These are phyloP conservation scores for Conoideocrella luteorostrata DNA, from an alignment of 2,329 filamentous ascomycete species.

Conservation along the genomic window DNA sequence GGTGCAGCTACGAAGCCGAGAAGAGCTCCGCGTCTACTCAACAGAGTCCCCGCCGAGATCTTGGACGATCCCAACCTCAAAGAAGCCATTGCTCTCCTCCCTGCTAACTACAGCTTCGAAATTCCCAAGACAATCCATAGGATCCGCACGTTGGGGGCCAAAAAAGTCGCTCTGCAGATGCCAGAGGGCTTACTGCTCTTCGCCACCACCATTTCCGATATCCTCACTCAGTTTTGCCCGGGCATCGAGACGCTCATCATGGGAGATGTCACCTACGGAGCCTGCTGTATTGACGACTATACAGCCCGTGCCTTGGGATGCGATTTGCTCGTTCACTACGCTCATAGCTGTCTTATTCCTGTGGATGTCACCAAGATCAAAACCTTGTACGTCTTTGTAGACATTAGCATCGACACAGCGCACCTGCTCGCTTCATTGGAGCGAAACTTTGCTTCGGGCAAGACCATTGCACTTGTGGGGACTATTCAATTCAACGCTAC, in stretches of 20 bases:
- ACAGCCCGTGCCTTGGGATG: constrained; percentile 90
- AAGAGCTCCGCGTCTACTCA: constrained; percentile 72
- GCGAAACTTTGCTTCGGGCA: constrained; percentile 78
- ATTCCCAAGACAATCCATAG: constrained; percentile 97
- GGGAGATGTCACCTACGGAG: constrained; percentile 98
- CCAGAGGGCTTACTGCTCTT: constrained; percentile 93
- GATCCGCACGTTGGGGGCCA: constrained; percentile 72
- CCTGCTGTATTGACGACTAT: constrained; percentile 98
- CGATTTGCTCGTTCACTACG: constrained; percentile 92
- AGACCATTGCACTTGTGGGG: constrained; percentile 86
- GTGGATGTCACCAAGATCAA: constrained; percentile 96
- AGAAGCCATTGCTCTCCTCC: constrained; percentile 78
- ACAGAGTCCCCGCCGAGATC: constrained; percentile 84
- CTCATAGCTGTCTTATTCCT: constrained; percentile 92
- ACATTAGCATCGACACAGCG: constrained; percentile 88
- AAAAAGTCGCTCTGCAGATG: constrained; percentile 89
- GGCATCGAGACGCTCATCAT: constrained; percentile 92
- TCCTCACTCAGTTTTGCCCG: constrained; percentile 88
- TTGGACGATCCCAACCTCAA: constrained; percentile 79
- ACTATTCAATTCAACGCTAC: constrained; percentile 99
- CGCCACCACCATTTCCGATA: constrained; percentile 95
- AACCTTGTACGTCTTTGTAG: constrained; percentile 95
- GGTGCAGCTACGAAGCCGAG: constrained; percentile 61
- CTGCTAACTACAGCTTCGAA: constrained; percentile 97
- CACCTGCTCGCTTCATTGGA: constrained; percentile 83